A percentile compares a stretch with the other conserved stretches of the same genome.
phyloP scores from a whole-genome alignment of 1,284 basidiomycete genomes.

The Phellopilus nigrolimitatus region DNA sequence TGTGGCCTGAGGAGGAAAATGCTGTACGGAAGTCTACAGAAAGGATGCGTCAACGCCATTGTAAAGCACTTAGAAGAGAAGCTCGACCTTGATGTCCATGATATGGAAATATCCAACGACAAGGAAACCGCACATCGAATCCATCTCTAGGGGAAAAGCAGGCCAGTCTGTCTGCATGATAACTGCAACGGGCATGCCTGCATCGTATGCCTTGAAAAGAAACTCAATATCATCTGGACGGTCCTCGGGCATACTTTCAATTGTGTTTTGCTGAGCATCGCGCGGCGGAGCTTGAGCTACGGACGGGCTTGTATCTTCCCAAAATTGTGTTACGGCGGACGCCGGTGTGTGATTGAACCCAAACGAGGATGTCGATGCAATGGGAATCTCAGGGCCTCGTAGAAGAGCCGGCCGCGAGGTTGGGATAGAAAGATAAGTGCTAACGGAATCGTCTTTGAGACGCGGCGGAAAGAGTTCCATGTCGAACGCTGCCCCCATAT shows the following conservation, averaged over 20 bases:
- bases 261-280: no score
- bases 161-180: slow-evolving; percentile 4
- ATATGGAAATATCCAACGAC: slow-evolving; percentile 14
- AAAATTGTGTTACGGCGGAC: no score
- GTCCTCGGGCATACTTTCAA: background rate
- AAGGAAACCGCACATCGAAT: background rate
- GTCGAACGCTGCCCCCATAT: background rate
- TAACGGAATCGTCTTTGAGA: background rate
- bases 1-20: background rate
- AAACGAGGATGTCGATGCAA: background rate
- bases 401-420: background rate
- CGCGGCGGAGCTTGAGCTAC: no score
- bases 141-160: background rate
- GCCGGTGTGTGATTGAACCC: no score
- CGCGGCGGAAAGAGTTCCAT: background rate
- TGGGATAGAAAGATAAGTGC: background rate
- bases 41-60: background rate
- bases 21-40: background rate
- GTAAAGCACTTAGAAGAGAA: background rate
- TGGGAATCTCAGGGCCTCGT: background rate
- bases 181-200: slow-evolving; percentile 4
- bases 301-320: no score
- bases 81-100: background rate
- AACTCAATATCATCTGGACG: slow-evolving; percentile 2
- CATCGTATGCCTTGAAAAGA: background rate